Conservation (phyloP, 1,284 basidiomycete species). For the Fomitopsis palustris region DNA sequence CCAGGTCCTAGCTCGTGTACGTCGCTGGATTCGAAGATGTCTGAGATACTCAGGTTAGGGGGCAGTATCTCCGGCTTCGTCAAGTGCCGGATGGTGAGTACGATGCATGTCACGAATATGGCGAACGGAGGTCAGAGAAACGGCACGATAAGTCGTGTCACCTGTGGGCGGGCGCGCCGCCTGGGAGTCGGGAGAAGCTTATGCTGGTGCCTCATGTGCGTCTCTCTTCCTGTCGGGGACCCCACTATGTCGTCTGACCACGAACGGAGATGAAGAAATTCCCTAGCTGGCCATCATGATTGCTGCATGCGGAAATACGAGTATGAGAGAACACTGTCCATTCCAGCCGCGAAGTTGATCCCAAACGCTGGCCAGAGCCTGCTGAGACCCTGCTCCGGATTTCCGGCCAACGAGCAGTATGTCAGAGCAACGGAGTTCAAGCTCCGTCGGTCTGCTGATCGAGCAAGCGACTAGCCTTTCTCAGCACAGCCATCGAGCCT, state of each 20-base stretch:
- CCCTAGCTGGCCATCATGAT: not conserved
- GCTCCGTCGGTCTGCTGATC: slow-evolving; percentile 2
- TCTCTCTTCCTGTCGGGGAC: not conserved
- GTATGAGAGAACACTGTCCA: not conserved
- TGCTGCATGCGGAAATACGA: not conserved
- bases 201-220: not conserved
- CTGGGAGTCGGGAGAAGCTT: not conserved
- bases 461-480: not conserved
- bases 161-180: not conserved
- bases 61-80: not conserved
- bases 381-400: not conserved
- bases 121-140: not conserved
- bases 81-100: not conserved
- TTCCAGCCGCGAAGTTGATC: not conserved
- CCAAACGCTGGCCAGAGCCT: not conserved
- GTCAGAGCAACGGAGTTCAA: not conserved
- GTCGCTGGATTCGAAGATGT: not conserved
- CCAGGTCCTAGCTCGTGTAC: not conserved
- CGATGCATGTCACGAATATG: not conserved
- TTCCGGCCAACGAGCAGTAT: not conserved
- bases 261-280: not conserved
- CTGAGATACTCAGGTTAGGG: not conserved
- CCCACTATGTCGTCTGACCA: slow-evolving; percentile 1
- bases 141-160: not conserved
- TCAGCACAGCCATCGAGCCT: not conserved